phyloP scores from a whole-genome alignment of 306 rosid species.

The Canavalia gladiata region DNA sequence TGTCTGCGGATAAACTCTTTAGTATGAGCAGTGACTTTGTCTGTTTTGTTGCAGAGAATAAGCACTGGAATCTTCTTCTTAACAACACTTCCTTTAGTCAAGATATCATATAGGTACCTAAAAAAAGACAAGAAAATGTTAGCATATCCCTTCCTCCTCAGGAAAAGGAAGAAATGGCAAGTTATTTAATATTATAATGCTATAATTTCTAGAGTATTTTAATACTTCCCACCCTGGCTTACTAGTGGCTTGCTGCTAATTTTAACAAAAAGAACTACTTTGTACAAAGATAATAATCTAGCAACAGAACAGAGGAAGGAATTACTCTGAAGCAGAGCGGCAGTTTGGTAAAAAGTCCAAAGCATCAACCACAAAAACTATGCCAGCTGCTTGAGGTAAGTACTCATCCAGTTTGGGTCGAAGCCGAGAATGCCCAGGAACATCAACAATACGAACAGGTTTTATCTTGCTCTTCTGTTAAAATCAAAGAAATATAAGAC shows the following conservation, averaged over 20 bases:
- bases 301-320: constrained; percentile 11
- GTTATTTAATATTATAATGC: constrained; percentile 7
- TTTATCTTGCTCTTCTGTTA: constrained; percentile 79
- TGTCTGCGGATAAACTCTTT: constrained; percentile 90
- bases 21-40: constrained; percentile 95
- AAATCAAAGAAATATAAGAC: constrained; percentile 30
- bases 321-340: constrained; percentile 92
- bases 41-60: constrained; percentile 92
- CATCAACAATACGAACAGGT: constrained; percentile 86
- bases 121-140: constrained; percentile 26
- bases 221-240: constrained; percentile 32
- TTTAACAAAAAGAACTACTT: background rate
- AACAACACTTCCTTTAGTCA: constrained; percentile 91
- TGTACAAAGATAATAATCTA: constrained; percentile 15
- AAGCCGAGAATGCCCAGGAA: constrained; percentile 98
- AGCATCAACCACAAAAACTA: constrained; percentile 88
- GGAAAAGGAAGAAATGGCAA: background rate
- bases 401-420: constrained; percentile 87
- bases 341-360: constrained; percentile 87
- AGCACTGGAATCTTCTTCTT: constrained; percentile 88
- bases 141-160: constrained; percentile 26
- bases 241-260: background rate
- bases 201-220: constrained; percentile 3
- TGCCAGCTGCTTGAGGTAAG: constrained; percentile 87
- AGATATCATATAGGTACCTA: constrained; percentile 89